These are phyloP conservation scores for Solanum tacnaense DNA, from an alignment of 257 asterid genomes.

Conservation along the genomic window DNA sequence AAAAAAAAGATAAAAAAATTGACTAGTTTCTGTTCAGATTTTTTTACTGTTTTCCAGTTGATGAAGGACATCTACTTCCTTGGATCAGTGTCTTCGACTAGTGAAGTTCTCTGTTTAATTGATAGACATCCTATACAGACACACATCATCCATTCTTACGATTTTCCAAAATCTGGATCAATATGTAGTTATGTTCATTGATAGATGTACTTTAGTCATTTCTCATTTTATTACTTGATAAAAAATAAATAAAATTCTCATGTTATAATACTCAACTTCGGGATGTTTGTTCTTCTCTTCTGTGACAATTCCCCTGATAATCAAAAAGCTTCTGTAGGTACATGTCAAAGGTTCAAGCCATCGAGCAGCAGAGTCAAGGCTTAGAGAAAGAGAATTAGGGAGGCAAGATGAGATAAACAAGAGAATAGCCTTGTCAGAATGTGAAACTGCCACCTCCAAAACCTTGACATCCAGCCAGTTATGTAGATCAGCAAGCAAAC, in stretches of 20 bases:
- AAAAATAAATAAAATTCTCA: neutral
- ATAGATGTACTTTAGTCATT: neutral
- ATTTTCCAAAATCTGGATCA: neutral
- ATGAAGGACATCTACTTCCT: neutral
- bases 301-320: neutral
- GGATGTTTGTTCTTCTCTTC: neutral
- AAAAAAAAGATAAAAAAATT: neutral
- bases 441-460: constrained; percentile 7
- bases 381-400: constrained; percentile 30
- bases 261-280: neutral
- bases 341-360: constrained; percentile 58
- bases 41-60: neutral
- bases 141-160: neutral
- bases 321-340: constrained; percentile 18
- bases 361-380: constrained; percentile 34
- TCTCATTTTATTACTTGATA: neutral
- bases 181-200: neutral
- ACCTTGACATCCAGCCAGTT: constrained; percentile 1
- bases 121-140: neutral
- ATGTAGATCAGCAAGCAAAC: constrained; percentile 13
- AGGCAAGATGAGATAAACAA: constrained; percentile 34
- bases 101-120: neutral
- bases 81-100: neutral
- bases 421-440: constrained; percentile 36
- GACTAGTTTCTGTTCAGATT: neutral